Evolutionary conservation across 129 eudicot genomes (phyloP).

Genomic region (Heracleum sosnowskyi): DNA sequence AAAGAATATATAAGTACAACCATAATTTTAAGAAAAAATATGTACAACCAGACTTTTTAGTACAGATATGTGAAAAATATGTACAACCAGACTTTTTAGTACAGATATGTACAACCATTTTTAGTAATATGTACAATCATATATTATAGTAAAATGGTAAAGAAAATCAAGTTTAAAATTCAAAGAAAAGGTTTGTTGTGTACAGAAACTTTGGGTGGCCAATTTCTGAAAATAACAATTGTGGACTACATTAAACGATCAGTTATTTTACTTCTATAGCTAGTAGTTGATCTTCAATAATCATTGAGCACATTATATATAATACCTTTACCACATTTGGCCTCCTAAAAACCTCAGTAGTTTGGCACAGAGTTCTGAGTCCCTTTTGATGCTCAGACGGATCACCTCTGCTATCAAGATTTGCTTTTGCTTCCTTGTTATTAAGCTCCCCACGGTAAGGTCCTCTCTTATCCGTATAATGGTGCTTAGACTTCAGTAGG

Average conservation of each 20-base stretch:
- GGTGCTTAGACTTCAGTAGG: background rate
- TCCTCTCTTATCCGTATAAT: background rate
- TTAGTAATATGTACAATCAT: background rate
- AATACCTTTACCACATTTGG: constrained; percentile 25
- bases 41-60: background rate
- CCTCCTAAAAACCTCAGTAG: constrained; percentile 14
- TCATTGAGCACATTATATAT: constrained; percentile 3
- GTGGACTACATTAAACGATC: background rate
- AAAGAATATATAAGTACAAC: background rate
- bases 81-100: background rate
- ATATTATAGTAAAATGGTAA: background rate
- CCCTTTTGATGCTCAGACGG: constrained; percentile 11
- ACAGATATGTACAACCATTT: background rate
- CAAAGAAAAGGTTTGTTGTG: background rate
- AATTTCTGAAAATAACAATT: background rate
- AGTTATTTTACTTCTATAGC: background rate
- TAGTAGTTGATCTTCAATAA: background rate
- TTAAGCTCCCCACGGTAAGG: background rate
- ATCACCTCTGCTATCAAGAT: constrained; percentile 12
- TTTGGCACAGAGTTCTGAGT: background rate
- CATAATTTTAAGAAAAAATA: too few species aligned
- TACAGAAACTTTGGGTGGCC: background rate
- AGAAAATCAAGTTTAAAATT: background rate
- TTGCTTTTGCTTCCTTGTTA: constrained; percentile 4
- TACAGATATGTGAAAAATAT: too few species aligned